Conservation (phyloP, 192 early-diverging fungal species). For the Funneliformis mosseae region DNA sequence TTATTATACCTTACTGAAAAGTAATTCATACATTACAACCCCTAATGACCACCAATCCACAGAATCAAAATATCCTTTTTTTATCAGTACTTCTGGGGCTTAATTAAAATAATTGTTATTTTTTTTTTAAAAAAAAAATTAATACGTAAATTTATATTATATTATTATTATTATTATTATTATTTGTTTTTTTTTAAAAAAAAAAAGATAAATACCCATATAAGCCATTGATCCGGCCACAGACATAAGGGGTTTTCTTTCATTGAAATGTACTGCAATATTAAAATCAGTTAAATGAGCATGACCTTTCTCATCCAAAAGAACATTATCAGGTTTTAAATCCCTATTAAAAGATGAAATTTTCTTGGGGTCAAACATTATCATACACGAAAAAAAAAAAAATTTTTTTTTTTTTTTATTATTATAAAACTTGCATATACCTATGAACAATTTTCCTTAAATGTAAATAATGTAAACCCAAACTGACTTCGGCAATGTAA, state of each 20-base stretch:
- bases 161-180: too few species aligned
- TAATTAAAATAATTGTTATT: background rate
- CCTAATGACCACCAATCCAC: constrained; percentile 87
- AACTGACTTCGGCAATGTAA: constrained; percentile 70
- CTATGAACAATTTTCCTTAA: constrained; percentile 69
- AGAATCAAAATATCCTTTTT: constrained; percentile 54
- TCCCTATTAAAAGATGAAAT: constrained; percentile 52
- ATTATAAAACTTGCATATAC: constrained; percentile 33
- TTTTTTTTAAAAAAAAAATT: background rate
- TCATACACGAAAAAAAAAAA: background rate
- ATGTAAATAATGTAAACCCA: constrained; percentile 73
- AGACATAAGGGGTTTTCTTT: constrained; percentile 65
- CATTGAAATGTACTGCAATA: constrained; percentile 73
- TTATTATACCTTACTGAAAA: constrained; percentile 70
- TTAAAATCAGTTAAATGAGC: constrained; percentile 87
- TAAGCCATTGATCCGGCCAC: constrained; percentile 86
- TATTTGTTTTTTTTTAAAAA: background rate
- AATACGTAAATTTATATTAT: background rate
- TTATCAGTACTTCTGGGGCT: constrained; percentile 73
- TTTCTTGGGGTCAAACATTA: background rate
- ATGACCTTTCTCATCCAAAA: constrained; percentile 77
- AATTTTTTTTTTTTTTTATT: constrained; percentile 3
- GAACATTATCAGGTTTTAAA: constrained; percentile 85
- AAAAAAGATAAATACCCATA: constrained; percentile 50
- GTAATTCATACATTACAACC: constrained; percentile 73